These are phyloP conservation scores for Peribolospora baueri DNA, from an alignment of 768 basidiomycete species.

Conservation along the genomic window DNA sequence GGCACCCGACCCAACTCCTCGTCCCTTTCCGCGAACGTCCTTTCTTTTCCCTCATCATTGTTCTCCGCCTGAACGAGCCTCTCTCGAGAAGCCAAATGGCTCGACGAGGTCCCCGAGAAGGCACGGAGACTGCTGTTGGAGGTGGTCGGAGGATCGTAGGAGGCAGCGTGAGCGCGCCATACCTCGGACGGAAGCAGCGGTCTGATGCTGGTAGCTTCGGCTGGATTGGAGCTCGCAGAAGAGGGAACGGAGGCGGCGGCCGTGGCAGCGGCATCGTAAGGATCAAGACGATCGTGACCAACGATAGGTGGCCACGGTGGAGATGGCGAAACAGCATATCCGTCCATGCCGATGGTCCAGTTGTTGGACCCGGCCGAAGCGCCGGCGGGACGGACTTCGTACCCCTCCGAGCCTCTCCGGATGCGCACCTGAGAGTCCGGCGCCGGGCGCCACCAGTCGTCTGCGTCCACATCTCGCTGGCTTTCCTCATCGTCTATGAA, in stretches of 20 bases:
- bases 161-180: too few species aligned
- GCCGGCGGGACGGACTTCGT: constrained; percentile 5
- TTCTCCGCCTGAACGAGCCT: constrained; percentile 3
- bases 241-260: too few species aligned
- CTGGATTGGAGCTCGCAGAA: too few species aligned
- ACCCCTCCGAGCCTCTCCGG: constrained; percentile 7
- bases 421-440: constrained; percentile 5
- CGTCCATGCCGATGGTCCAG: not conserved
- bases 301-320: too few species aligned
- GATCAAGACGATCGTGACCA: not conserved
- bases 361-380: not conserved
- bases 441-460: not conserved
- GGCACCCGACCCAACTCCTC: not conserved
- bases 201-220: too few species aligned
- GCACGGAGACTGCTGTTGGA: constrained; percentile 9
- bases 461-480: too few species aligned
- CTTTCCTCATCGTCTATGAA: too few species aligned
- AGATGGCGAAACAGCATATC: not conserved
- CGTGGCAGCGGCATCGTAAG: not conserved
- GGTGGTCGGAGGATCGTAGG: too few species aligned
- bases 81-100: not conserved
- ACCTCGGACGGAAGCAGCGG: too few species aligned
- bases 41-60: constrained; percentile 4
- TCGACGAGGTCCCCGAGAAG: constrained; percentile 1
- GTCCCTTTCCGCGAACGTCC: constrained; percentile 4